phyloP scores from a whole-genome alignment of 495 filamentous ascomycete genomes.

The Lepidopterella palustris region DNA sequence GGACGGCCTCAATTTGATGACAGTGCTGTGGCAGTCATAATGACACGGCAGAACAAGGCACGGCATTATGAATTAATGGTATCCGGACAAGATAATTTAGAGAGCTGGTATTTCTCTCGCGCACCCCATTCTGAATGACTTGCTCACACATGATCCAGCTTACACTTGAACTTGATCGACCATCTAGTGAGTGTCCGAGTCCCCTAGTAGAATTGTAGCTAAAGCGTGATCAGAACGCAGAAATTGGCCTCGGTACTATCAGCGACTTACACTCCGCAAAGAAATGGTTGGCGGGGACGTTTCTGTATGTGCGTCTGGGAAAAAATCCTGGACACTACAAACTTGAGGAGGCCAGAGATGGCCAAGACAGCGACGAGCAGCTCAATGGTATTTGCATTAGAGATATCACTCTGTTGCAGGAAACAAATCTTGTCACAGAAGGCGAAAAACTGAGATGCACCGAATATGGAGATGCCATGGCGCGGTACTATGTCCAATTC shows the following conservation, averaged over 20 bases:
- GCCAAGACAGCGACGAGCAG: slow-evolving; percentile 54
- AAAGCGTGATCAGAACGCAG: slow-evolving; percentile 60
- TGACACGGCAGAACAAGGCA: slow-evolving; percentile 66
- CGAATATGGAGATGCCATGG: slow-evolving; percentile 83
- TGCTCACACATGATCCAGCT: slow-evolving; percentile 35
- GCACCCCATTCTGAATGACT: background rate
- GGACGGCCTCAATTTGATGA: slow-evolving; percentile 90
- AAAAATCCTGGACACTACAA: slow-evolving; percentile 76
- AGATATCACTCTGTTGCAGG: slow-evolving; percentile 64
- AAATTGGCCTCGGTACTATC: slow-evolving; percentile 81
- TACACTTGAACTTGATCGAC: slow-evolving; percentile 84
- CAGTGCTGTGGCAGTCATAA: slow-evolving; percentile 76
- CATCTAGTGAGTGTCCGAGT: slow-evolving; percentile 49
- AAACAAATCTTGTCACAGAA: slow-evolving; percentile 49
- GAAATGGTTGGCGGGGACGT: slow-evolving; percentile 79
- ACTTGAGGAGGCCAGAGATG: slow-evolving; percentile 53
- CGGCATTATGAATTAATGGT: slow-evolving; percentile 75
- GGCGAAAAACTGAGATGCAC: slow-evolving; percentile 54
- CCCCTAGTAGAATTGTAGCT: background rate
- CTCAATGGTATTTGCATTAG: slow-evolving; percentile 76
- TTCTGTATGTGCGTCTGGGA: slow-evolving; percentile 75
- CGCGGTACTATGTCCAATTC: slow-evolving; percentile 85
- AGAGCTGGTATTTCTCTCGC: slow-evolving; percentile 54
- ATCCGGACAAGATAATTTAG: slow-evolving; percentile 72
- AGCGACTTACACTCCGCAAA: slow-evolving; percentile 63